Base-by-base conservation (phyloP, 2,329 filamentous ascomycete genomes). In the Sporothrix schenckii region DNA sequence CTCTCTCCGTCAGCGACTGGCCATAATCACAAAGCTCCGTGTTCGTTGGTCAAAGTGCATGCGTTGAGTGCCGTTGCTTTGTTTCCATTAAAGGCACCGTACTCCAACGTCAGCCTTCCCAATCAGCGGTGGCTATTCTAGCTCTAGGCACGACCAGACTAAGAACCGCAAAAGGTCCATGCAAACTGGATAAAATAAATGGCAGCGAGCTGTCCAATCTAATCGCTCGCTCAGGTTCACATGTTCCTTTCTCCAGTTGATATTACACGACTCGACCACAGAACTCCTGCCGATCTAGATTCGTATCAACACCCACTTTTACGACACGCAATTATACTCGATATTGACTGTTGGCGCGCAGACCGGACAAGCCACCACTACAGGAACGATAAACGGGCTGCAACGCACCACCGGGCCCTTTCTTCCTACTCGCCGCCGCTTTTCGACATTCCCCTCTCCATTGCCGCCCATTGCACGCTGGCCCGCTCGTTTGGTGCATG, bases 311-410 rank as follows among this genome's bases (percentile, higher is more conserved):
- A 34, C 58, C 58, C 39, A n/a, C 58, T 21, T 53, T 50, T 24
- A 34, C 61, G 44, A 50, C 60, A 39, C 34, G 16, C 14, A 19
- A 61, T 44, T 27, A 41, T 16, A 34, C 41, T 50, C 44, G 61
- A 65, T 44, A 47, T 49, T 65, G 41, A 50, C 60, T 13, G 41
- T 13, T 24, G 19, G 14, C 10, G 16, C 1, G 21, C 21, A 50
- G 14, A 49, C 56, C 24, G 21, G 24, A 52, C 50, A 13, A 7
- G 30, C 27, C 13, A 52, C 19, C 21, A 34, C 34, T 16, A 52
- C 63, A 66, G 49, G 30, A 53, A 66, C 47, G 41, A 65, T 49
- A 27, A 24, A 53, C 63, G 61, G 61, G 61, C 61, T 50, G 44
- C 30, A 53, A 53, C 63, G 30, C 63, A 66, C 7, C n/a, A 66